Conservation (phyloP, 1,284 basidiomycete species). For the Erythrobasidium hasegawianum region DNA sequence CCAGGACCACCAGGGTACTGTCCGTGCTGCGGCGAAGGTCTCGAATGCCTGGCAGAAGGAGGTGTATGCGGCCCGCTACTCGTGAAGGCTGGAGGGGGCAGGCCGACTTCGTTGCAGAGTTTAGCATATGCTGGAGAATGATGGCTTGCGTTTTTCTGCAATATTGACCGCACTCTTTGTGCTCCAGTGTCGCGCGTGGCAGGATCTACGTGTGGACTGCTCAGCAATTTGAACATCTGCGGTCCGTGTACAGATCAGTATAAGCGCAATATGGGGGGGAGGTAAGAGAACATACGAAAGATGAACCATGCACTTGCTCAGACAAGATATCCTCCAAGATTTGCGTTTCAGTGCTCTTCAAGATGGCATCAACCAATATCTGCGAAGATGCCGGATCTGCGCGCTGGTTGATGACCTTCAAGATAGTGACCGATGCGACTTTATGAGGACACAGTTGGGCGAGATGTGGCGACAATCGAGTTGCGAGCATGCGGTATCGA, state of each 20-base stretch:
- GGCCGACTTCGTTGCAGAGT: conserved; percentile 29
- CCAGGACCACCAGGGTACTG: background rate
- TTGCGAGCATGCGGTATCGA: conserved; percentile 84
- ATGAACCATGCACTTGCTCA: conserved; percentile 82
- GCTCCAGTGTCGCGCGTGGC: conserved; percentile 1
- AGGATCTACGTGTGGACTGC: conserved; percentile 9
- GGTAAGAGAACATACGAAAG: conserved; percentile 26
- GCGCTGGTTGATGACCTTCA: conserved; percentile 57
- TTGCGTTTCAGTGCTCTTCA: conserved; percentile 39
- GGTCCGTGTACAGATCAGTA: background rate
- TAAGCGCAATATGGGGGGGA: too few species aligned
- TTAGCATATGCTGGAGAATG: conserved; percentile 32
- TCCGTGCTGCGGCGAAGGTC: conserved; percentile 1
- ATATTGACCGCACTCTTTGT: conserved; percentile 5
- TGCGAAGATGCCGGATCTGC: conserved; percentile 47
- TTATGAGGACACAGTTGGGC: conserved; percentile 98
- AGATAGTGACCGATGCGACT: conserved; percentile 85
- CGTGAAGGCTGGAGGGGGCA: background rate
- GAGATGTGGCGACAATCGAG: conserved; percentile 90
- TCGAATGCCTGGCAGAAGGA: background rate
- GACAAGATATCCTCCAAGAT: conserved; percentile 87
- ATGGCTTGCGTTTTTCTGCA: conserved; percentile 23
- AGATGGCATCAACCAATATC: conserved; percentile 47
- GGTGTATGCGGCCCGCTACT: conserved; percentile 23
- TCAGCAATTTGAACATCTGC: conserved; percentile 30